phyloP scores from a whole-genome alignment of 345 rosid species.

The Cardamine resedifolia region DNA sequence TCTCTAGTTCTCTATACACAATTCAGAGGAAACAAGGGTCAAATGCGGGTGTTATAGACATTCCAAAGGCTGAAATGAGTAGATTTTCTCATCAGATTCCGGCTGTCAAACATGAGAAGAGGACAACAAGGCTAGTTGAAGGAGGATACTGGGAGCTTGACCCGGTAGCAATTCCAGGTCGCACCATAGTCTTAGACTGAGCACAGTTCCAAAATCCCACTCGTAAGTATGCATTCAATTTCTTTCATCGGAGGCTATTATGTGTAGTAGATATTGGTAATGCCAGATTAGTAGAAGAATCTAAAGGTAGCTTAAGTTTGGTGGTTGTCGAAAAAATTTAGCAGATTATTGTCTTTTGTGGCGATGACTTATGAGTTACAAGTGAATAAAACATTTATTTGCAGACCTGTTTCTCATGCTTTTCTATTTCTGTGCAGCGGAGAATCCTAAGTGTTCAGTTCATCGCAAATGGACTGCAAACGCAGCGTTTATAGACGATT shows the following conservation, averaged over 20 bases:
- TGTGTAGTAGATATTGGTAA: conserved; percentile 15
- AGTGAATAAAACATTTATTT: not conserved
- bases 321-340: not conserved
- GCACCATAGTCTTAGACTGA: conserved; percentile 26
- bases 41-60: conserved; percentile 28
- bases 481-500: not conserved
- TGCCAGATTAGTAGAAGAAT: not conserved
- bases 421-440: not conserved
- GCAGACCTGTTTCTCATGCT: not conserved
- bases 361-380: not conserved
- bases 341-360: not conserved
- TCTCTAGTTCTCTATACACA: conserved; percentile 36
- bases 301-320: not conserved
- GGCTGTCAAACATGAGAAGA: conserved; percentile 36
- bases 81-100: conserved; percentile 65
- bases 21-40: conserved; percentile 39
- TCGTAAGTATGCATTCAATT: not conserved
- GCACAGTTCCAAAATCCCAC: not conserved
- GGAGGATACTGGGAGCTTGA: conserved; percentile 52
- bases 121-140: conserved; percentile 23
- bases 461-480: not conserved
- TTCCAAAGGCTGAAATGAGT: conserved; percentile 38
- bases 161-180: conserved; percentile 45
- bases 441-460: not conserved
- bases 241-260: conserved; percentile 4